Evolutionary conservation across 2,329 filamentous ascomycete genomes (phyloP).

Genomic region (Pyricularia sp.): DNA sequence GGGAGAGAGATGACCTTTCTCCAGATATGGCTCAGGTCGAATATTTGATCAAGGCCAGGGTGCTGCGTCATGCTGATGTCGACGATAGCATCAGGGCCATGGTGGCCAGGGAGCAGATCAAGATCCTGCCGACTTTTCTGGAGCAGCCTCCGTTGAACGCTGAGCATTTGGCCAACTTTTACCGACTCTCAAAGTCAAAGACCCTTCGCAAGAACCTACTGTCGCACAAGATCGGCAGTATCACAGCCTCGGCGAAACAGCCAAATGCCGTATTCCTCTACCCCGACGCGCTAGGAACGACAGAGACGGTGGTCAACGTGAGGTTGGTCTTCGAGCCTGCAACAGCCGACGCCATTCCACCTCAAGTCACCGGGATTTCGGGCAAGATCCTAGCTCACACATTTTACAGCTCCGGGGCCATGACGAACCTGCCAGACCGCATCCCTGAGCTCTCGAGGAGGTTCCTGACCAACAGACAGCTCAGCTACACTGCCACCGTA

Average conservation of each 20-base stretch:
- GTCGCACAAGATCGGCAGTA: constrained; percentile 37
- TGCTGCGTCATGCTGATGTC: constrained; percentile 17
- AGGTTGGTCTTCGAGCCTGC: constrained; percentile 37
- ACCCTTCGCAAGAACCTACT: constrained; percentile 43
- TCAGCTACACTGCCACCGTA: constrained; percentile 36
- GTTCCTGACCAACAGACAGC: constrained; percentile 29
- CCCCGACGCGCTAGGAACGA: constrained; percentile 35
- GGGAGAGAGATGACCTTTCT: constrained; percentile 44
- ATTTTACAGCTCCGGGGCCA: constrained; percentile 38
- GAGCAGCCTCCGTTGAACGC: constrained; percentile 44
- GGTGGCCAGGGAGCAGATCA: constrained; percentile 26
- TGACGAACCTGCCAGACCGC: constrained; percentile 39
- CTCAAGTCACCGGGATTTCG: constrained; percentile 36
- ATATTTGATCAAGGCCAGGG: constrained; percentile 41
- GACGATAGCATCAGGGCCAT: constrained; percentile 14
- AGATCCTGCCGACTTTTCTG: constrained; percentile 39
- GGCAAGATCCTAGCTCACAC: constrained; percentile 43
- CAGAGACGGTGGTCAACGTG: constrained; percentile 32
- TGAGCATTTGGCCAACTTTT: constrained; percentile 35
- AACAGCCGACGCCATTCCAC: constrained; percentile 28
- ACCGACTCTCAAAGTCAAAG: constrained; percentile 41
- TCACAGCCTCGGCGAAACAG: constrained; percentile 35
- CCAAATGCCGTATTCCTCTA: constrained; percentile 39
- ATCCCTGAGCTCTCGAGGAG: constrained; percentile 28
- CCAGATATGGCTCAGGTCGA: constrained; percentile 45